Evolutionary conservation across 441 rosid genomes (phyloP), one percentile per base, ranked within the genome.

Genomic region (Macaranga tanarius): DNA sequence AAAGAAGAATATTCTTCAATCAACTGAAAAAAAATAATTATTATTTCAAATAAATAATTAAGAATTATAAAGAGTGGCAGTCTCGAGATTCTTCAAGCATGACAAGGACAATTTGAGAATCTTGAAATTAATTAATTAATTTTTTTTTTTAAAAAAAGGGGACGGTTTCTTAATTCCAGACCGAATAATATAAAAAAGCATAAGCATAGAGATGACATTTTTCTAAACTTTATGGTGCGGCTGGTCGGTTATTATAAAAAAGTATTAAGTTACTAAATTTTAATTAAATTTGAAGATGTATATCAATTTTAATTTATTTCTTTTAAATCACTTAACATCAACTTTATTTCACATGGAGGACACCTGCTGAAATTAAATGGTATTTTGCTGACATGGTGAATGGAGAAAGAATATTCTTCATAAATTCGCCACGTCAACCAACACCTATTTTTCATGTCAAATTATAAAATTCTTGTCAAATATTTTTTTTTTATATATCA

Each of bases 121-220:
- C 8, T 25, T 0, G 15, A 0, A 31, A 17, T 51, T 61, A n/a
- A 74, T 48, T 13, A 65, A 22, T 17, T 2, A 12, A 31, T 2
- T 31, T 45, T n/a, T n/a, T n/a, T n/a, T n/a, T n/a, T n/a, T n/a
- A n/a, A 23, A 2, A 10, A 48, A 20, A 70, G 34, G 67, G 58
- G 64, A 51, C 65, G 77, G 84, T 88, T 88, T 83, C 88, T 85
- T 84, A 86, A 83, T 82, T 86, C 86, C 84, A 69, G 90, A 90
- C 88, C 88, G 86, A 75, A 76, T 61, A 79, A 74, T 74, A 78
- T 76, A 63, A 69, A 70, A 50, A 62, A 50, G 13, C 8, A 42
- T 44, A 34, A 15, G 7, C 5, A 20, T 7, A 20, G 0, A 42
- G 23, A 38, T 63, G 28, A 38, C 10, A 65, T 23, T n/a, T 74